Base-by-base conservation (phyloP, 345 rosid species). In the Heritiera littoralis region DNA sequence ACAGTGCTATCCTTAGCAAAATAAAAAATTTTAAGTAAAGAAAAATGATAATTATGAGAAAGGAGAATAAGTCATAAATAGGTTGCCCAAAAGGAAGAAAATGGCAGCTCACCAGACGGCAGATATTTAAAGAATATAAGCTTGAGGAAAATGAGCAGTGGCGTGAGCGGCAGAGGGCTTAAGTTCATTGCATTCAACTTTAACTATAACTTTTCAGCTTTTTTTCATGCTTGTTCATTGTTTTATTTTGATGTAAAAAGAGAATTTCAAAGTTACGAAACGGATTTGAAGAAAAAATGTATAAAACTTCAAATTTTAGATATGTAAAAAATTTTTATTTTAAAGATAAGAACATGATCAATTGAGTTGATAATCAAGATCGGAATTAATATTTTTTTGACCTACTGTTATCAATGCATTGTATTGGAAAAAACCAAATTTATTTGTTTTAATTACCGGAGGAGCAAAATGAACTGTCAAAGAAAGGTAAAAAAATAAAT, bases 151-250 rank as follows among this genome's bases (percentile, higher is more conserved):
- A 23, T 28, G 10, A 28, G 6, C 7, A 10, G 15, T 41, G 40
- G 14, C 18, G 64, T 32, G 60, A 71, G 75, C 75, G 45, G 23
- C 51, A 71, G 49, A 71, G 59, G 75, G 41, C 7, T 52, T 72
- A 8, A 41, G 28, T 73, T 73, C 56, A 10, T 32, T 72, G 49
- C n/a, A 51, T 72, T 69, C 55, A 52, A 73, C 76, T 55, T 73
- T 73, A 73, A 73, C 8, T 55, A 15, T 55, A 73, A 73, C 63
- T 32, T 38, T 73, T 35, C 45, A 48, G 23, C 43, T 5, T 46
- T 72, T 55, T 73, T 55, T 54, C 76, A 73, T 73, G 76, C 76
- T 72, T 73, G 55, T 72, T 52, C 28, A 49, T 72, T 72, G 28
- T 52, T 7, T 3, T 69, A n/a, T 17, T 9, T 28, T 72, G 12